Conservation (phyloP, 2,329 filamentous ascomycete genomes). For the Aschersonia sp. region DNA sequence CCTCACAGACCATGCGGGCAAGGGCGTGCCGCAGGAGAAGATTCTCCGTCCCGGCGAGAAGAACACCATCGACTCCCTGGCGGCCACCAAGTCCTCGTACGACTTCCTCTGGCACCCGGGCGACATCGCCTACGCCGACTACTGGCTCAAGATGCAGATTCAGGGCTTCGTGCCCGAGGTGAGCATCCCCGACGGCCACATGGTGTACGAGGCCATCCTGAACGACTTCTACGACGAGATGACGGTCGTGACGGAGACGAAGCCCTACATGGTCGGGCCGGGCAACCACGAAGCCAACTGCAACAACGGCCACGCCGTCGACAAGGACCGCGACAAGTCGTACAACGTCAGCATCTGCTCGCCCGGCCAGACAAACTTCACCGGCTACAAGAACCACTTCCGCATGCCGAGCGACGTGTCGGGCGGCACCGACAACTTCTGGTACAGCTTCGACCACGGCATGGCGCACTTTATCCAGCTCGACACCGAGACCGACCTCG, state of each 20-base stretch:
- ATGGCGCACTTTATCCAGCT: constrained; percentile 15
- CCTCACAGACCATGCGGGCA: constrained; percentile 3
- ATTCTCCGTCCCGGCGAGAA: constrained; percentile 28
- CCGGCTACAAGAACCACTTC: constrained; percentile 41
- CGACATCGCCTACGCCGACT: constrained; percentile 43
- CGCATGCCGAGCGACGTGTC: constrained; percentile 30
- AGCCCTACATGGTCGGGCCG: constrained; percentile 26
- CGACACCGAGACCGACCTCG: constrained; percentile 16
- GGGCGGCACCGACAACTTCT: constrained; percentile 13
- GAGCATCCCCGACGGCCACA: constrained; percentile 29
- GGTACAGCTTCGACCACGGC: constrained; percentile 12
- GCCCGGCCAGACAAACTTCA: constrained; percentile 43
- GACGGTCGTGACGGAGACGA: constrained; percentile 29
- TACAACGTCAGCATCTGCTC: constrained; percentile 20
- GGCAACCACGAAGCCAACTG: constrained; percentile 46
- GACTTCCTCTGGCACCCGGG: constrained; percentile 38
- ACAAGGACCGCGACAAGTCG: constrained; percentile 1
- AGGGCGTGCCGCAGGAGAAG: not conserved
- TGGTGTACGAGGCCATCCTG: constrained; percentile 38
- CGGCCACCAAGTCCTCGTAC: constrained; percentile 34
- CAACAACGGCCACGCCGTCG: constrained; percentile 21
- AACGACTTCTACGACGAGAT: constrained; percentile 33
- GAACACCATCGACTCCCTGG: constrained; percentile 38
- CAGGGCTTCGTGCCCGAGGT: constrained; percentile 19
- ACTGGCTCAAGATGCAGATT: constrained; percentile 24